Conservation (phyloP, 139 green algal genomes). For the Tetraselmis striata region DNA sequence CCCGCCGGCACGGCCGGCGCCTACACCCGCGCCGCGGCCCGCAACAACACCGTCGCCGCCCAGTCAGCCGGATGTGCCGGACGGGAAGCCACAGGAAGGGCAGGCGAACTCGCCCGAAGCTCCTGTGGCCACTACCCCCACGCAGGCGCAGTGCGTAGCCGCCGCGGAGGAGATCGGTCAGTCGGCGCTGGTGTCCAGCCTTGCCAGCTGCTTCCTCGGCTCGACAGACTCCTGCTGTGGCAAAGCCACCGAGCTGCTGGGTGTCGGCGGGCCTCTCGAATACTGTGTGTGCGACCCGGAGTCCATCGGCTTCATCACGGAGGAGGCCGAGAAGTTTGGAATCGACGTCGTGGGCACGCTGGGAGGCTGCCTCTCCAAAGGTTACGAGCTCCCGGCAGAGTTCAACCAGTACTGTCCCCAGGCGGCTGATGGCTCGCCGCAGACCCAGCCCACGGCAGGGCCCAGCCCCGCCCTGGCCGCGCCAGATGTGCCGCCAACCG, state of each 20-base stretch:
- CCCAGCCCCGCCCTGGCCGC: too few species aligned
- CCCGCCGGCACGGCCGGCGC: too few species aligned
- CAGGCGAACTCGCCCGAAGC: too few species aligned
- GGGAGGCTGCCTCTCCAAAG: not conserved
- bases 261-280: not conserved
- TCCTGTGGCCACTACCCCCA: too few species aligned
- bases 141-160: not conserved
- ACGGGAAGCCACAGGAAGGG: too few species aligned
- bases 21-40: not conserved
- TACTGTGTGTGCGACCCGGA: not conserved
- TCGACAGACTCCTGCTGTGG: not conserved
- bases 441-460: too few species aligned
- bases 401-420: not conserved
- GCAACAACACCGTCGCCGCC: not conserved
- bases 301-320: not conserved
- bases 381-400: not conserved
- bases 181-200: not conserved
- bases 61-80: too few species aligned
- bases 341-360: not conserved
- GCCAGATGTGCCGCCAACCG: not conserved
- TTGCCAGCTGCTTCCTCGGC: not conserved
- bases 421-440: not conserved
- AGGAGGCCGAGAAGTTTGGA: not conserved
- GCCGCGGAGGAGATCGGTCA: not conserved
- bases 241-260: not conserved